phyloP scores from a whole-genome alignment of 495 filamentous ascomycete species.

The Lasiosphaeriaceae sp. region DNA sequence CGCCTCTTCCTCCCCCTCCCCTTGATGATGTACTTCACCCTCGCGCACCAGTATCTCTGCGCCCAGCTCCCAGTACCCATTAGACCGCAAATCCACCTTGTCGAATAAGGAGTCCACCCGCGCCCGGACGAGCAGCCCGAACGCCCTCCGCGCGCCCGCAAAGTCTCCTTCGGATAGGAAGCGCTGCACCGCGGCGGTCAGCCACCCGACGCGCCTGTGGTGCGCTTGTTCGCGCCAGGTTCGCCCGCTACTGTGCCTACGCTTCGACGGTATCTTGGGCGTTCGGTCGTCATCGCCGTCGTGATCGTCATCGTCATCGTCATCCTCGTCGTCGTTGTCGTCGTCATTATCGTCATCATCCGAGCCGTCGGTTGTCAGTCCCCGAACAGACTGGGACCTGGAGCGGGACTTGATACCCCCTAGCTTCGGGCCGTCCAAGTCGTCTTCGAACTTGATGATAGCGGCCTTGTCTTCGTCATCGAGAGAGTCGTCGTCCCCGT shows the following conservation, averaged over 20 bases:
- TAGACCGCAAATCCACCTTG: constrained; percentile 33
- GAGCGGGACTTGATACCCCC: too few species aligned
- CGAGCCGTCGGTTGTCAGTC: too few species aligned
- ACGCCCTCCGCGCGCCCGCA: constrained; percentile 33
- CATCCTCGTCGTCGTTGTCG: background rate
- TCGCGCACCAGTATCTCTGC: constrained; percentile 41
- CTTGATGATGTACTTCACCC: background rate
- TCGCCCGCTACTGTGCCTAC: background rate
- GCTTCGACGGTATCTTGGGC: background rate
- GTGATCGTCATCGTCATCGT: constrained; percentile 6
- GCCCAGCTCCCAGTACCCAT: constrained; percentile 39
- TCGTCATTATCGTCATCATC: too few species aligned
- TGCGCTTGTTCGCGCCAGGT: background rate
- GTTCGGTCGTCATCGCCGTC: background rate
- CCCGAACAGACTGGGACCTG: too few species aligned
- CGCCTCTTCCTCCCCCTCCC: background rate
- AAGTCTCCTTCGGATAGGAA: constrained; percentile 38
- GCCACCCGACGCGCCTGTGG: constrained; percentile 22
- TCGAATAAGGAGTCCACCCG: constrained; percentile 20
- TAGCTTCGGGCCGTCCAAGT: too few species aligned
- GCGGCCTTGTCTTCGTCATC: too few species aligned
- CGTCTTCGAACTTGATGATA: too few species aligned
- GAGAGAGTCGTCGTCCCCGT: too few species aligned
- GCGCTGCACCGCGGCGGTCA: constrained; percentile 32
- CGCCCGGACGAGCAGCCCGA: constrained; percentile 33